Conservation (phyloP, 1,284 basidiomycete genomes). For the Ceratobasidium sp. region DNA sequence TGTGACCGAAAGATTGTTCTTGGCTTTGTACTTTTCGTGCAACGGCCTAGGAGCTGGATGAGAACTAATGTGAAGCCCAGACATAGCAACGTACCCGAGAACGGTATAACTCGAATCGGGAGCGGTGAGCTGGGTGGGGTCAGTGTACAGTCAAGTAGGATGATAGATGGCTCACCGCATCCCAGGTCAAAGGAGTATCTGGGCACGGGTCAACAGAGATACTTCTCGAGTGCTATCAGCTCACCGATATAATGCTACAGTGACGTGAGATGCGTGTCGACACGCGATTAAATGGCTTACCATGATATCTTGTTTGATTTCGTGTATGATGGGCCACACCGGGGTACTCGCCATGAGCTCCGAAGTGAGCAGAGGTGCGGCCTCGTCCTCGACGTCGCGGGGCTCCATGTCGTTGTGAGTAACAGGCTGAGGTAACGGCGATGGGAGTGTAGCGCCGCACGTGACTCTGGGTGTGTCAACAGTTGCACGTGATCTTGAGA, state of each 20-base stretch:
- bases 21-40: conserved; percentile 70
- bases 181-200: conserved; percentile 80
- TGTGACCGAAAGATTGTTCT: conserved; percentile 76
- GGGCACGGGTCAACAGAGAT: conserved; percentile 26
- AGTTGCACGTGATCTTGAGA: conserved; percentile 38
- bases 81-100: conserved; percentile 55
- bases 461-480: conserved; percentile 18
- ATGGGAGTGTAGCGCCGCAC: conserved; percentile 6
- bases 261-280: conserved; percentile 8
- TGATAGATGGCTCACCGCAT: conserved; percentile 59
- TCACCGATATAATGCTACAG: conserved; percentile 68
- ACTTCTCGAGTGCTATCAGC: conserved; percentile 43
- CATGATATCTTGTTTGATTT: conserved; percentile 43
- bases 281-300: conserved; percentile 2
- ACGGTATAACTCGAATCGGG: conserved; percentile 89
- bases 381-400: conserved; percentile 35
- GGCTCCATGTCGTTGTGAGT: conserved; percentile 25
- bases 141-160: background rate
- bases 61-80: conserved; percentile 48
- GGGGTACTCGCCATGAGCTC: conserved; percentile 40
- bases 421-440: background rate
- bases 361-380: conserved; percentile 36
- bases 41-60: conserved; percentile 59
- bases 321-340: conserved; percentile 43
- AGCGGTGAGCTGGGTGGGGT: conserved; percentile 60